Evolutionary conservation across 768 basidiomycete genomes (phyloP).

Genomic region (Lanmaoa rubissima): DNA sequence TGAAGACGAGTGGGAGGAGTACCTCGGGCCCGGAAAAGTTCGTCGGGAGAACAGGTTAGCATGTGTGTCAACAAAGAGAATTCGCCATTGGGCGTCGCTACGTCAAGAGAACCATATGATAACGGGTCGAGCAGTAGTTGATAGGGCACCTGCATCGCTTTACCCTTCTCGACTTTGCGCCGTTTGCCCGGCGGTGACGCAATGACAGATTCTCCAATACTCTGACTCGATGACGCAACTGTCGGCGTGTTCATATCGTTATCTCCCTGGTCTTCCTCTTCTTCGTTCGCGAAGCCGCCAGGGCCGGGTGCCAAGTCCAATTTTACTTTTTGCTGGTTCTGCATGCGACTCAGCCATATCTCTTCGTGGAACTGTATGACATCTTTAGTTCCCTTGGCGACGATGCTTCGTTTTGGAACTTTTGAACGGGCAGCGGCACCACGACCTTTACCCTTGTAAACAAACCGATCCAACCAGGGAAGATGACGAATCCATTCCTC

Average conservation of each 20-base stretch:
- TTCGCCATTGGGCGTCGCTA: slow-evolving; percentile 11
- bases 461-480: slow-evolving; percentile 69
- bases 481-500: slow-evolving; percentile 60
- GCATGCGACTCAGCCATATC: slow-evolving; percentile 47
- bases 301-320: slow-evolving; percentile 39
- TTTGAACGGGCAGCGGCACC: slow-evolving; percentile 50
- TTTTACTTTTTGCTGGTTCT: slow-evolving; percentile 34
- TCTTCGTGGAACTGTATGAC: slow-evolving; percentile 67
- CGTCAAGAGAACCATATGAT: slow-evolving; percentile 27
- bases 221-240: slow-evolving; percentile 11
- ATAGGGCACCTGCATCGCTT: slow-evolving; percentile 44
- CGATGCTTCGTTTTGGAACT: slow-evolving; percentile 58
- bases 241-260: slow-evolving; percentile 12
- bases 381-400: slow-evolving; percentile 68
- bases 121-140: slow-evolving; percentile 61
- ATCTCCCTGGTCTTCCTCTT: slow-evolving; percentile 31
- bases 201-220: not conserved
- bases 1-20: slow-evolving; percentile 62
- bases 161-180: slow-evolving; percentile 27
- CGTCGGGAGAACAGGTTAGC: slow-evolving; percentile 43
- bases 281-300: slow-evolving; percentile 31
- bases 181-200: slow-evolving; percentile 28
- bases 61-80: slow-evolving; percentile 51
- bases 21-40: slow-evolving; percentile 27
- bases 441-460: slow-evolving; percentile 33